Conservation (phyloP, 2,329 filamentous ascomycete species). For the Calonectria henricotiae region DNA sequence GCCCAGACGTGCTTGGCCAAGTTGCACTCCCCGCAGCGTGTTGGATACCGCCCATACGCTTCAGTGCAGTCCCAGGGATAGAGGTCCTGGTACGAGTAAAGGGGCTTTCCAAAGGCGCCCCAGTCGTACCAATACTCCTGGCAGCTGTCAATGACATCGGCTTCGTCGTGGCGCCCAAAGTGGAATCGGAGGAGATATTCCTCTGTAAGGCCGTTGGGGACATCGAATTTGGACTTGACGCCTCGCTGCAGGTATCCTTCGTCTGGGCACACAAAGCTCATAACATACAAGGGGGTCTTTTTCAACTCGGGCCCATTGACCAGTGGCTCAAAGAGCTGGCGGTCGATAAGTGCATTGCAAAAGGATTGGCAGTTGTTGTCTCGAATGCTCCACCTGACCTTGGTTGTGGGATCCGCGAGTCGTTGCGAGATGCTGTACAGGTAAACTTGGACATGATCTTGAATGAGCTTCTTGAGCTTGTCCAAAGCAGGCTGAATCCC, state of each 20-base stretch:
- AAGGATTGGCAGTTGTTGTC: constrained; percentile 13
- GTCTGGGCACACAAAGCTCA: constrained; percentile 19
- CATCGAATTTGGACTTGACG: constrained; percentile 19
- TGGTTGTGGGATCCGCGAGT: not conserved
- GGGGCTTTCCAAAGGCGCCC: constrained; percentile 59
- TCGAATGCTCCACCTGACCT: constrained; percentile 8
- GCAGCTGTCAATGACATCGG: constrained; percentile 63
- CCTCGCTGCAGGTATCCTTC: constrained; percentile 9
- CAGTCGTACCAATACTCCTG: constrained; percentile 66
- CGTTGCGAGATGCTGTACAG: not conserved
- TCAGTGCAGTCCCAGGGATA: constrained; percentile 68
- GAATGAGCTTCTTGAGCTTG: constrained; percentile 1
- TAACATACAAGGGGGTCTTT: not conserved
- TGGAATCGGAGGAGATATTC: constrained; percentile 13
- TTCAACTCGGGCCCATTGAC: not conserved
- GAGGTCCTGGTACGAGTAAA: constrained; percentile 61
- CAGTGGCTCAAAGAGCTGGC: constrained; percentile 3
- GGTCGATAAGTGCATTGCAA: constrained; percentile 1
- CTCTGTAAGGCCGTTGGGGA: constrained; percentile 6
- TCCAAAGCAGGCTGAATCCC: constrained; percentile 2
- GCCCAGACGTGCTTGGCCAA: constrained; percentile 10
- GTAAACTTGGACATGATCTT: not conserved
- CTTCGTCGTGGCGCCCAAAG: constrained; percentile 58
- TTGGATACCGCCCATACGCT: constrained; percentile 53
- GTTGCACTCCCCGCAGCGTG: constrained; percentile 9